Evolutionary conservation across 306 rosid species (phyloP), one percentile per base, ranked within the genome.

Genomic region (Glycine soja): DNA sequence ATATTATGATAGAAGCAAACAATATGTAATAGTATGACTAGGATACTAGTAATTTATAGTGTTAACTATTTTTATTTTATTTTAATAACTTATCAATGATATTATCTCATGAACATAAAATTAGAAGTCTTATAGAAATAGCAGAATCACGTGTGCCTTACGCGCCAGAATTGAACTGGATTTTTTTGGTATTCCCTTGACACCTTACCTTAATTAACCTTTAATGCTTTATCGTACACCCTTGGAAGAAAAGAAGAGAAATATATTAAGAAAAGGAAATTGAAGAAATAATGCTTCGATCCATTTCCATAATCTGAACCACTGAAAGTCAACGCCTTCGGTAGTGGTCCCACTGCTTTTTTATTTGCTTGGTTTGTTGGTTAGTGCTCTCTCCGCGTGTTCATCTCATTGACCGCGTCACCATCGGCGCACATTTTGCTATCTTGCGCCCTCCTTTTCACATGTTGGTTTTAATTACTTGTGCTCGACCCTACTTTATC

Each of bases 251-350:
- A 58, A 63, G 34, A 9, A 45, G 0, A 12, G 5, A 56, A n/a
- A 5, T 56, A 15, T 24, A 42, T 6, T 42, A 36, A 36, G 5
- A 6, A 42, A 42, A 42, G 1, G 1, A 13, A 13, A 30, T 11
- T 13, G 34, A 42, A 8, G 53, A 63, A 15, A 77, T 48, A 43
- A 73, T 62, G 68, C n/a, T 11, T 13, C 12, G 51, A 66, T 81
- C 63, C 54, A 62, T 38, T 84, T 74, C 72, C 82, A 53, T 57
- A 38, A 77, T 18, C 24, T 0, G 0, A 8, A 10, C 3, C 6
- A 4, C 64, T n/a, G 6, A 87, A 90, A 90, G 97, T 93, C 97
- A 93, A 93, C 91, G 85, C 64, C 83, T 75, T 66, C 45, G 67
- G 66, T 54, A 80, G 86, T 82, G 79, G 84, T 3, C 53, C 93